Base-by-base conservation (phyloP, 371 early-diverging fungal species). In the Lichtheimia ornata region DNA sequence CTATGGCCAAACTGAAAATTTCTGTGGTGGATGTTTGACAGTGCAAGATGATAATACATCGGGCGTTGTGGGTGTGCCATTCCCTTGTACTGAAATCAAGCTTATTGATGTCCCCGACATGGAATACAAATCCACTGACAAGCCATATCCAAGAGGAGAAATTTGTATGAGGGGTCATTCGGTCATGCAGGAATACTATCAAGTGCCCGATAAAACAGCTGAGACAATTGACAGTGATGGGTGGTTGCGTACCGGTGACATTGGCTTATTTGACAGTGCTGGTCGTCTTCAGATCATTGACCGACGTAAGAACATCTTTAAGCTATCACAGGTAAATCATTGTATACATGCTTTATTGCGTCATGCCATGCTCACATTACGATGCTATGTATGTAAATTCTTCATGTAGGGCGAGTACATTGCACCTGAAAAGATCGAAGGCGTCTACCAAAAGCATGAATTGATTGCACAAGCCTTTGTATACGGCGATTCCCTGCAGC, bases 231-330 rank as follows among this genome's bases (percentile, higher is more conserved):
- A 85, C 56, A 73, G 71, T 18, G 87, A 91, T 51, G 93, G 93
- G 13, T 97, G 95, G 97, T 77, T 93, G 28, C 88, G 88, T 64
- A 96, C 98, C 17, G 99, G 99, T 58, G 99, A 99, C 81, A 88
- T 99, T 64, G 99, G 94, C 50, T 64, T 81, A 66, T 83, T 93
- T 73, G 89, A 91, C 70, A 71, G 71, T 22, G 81, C 87, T 35
- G 93, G 91, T 40, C 89, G 94, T 41, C 60, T 97, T 18, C 74
- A 73, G 5, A 94, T 99, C 59, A 93, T 98, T 71, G 99, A 99
- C 74, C 88, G 99, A 66, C 88, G 92, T 65, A 99, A 99, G 88
- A 97, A 98, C 75, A 97, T 98, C 61, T 98, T 99, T 85, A 99
- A 99, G 83, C 83, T 94, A 49, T 72, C 86, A 3, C 90, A 89